phyloP scores from a whole-genome alignment of 2,329 filamentous ascomycete genomes.

The Hypoxylon sp. region DNA sequence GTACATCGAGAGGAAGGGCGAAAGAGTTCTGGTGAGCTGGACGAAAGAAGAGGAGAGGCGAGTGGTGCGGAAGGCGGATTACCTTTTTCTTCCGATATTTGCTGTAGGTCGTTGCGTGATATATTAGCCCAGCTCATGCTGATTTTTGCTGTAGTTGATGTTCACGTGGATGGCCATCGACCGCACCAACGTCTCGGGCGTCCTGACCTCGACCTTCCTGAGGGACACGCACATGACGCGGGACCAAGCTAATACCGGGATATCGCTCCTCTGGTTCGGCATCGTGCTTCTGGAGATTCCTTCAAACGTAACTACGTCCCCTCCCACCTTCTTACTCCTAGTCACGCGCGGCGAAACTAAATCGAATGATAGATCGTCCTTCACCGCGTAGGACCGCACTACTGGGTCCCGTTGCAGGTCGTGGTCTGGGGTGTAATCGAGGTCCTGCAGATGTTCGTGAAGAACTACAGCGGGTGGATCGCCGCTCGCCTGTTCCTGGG shows the following conservation, averaged over 20 bases:
- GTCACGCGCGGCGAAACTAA: no score
- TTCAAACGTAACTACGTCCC: conserved; percentile 29
- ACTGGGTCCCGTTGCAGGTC: conserved; percentile 41
- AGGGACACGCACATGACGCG: conserved; percentile 39
- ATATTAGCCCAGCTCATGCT: neutral
- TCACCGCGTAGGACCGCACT: conserved; percentile 41
- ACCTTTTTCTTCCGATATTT: conserved; percentile 42
- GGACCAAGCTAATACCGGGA: conserved; percentile 42
- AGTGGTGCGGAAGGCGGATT: conserved; percentile 42
- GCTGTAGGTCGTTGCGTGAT: conserved; percentile 23
- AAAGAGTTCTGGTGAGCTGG: conserved; percentile 40
- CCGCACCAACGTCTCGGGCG: conserved; percentile 44
- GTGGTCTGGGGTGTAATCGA: conserved; percentile 41
- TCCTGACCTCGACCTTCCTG: conserved; percentile 42
- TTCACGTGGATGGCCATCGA: conserved; percentile 46
- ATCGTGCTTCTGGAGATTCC: conserved; percentile 44
- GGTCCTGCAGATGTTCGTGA: conserved; percentile 37
- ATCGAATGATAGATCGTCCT: conserved; percentile 43
- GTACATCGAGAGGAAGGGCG: conserved; percentile 36
- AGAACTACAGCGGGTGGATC: conserved; percentile 37
- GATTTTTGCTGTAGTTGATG: conserved; percentile 36
- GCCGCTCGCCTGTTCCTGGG: conserved; percentile 39
- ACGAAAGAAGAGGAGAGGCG: conserved; percentile 41
- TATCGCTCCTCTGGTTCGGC: conserved; percentile 42
- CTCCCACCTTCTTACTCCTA: no score